A percentile compares a stretch with the other conserved stretches of the same genome.
Conservation (phyloP, 202 grass and related monocot species). For the Alloteropsis angusta region DNA sequence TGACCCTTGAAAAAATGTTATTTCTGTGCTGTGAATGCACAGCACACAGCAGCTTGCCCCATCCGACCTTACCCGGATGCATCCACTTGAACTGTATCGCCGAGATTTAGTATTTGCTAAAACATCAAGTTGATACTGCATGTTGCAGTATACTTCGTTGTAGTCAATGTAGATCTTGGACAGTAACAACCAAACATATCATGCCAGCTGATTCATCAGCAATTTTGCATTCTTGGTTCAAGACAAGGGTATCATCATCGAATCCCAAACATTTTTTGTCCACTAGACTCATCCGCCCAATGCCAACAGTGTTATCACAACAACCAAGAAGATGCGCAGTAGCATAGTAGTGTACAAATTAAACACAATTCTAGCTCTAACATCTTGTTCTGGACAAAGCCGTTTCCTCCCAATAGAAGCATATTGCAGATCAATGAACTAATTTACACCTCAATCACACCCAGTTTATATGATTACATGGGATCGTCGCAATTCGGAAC, state of each 20-base stretch:
- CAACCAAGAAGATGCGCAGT: neutral
- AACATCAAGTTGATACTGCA: neutral
- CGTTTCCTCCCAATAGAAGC: neutral
- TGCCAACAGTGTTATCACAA: neutral
- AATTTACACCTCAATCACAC: too few species aligned
- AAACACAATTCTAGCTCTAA: too few species aligned
- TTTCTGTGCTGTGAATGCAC: neutral
- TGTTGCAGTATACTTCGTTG: neutral
- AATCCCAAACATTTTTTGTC: neutral
- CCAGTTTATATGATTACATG: too few species aligned
- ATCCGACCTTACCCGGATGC: neutral
- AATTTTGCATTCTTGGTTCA: neutral
- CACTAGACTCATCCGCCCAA: neutral
- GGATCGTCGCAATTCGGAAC: too few species aligned
- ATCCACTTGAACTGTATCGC: neutral
- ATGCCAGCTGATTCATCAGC: neutral
- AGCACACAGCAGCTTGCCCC: neutral
- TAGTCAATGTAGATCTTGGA: neutral
- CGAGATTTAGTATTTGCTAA: neutral
- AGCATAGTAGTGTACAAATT: too few species aligned
- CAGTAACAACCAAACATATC: neutral
- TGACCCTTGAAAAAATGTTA: neutral
- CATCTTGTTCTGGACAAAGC: neutral
- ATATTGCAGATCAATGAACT: neutral
- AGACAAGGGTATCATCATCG: neutral